These are phyloP conservation scores for Xanthoparmelia taractica DNA, from an alignment of 495 filamentous ascomycete genomes.

Conservation along the genomic window DNA sequence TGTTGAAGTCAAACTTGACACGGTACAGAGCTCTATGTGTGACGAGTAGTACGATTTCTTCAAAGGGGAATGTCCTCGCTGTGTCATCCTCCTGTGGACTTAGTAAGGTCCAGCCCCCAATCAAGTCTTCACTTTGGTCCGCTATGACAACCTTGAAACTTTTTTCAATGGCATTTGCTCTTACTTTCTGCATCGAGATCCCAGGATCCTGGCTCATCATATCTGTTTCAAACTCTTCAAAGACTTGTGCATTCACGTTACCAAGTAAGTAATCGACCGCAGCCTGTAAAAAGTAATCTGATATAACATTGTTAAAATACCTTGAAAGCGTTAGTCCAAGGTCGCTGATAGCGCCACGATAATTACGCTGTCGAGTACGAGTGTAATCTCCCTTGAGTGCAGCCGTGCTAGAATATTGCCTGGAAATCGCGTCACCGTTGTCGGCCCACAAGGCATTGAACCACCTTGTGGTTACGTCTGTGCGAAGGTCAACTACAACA, in stretches of 20 bases:
- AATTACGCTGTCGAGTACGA: constrained; percentile 79
- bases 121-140: constrained; percentile 71
- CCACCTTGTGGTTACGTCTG: constrained; percentile 70
- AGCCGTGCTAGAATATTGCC: constrained; percentile 75
- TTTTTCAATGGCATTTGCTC: constrained; percentile 82
- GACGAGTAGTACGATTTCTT: constrained; percentile 77
- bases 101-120: constrained; percentile 76
- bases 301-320: constrained; percentile 69
- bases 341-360: constrained; percentile 87
- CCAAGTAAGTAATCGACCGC: constrained; percentile 92
- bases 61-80: constrained; percentile 59
- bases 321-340: constrained; percentile 77
- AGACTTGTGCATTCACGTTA: constrained; percentile 71
- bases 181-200: constrained; percentile 70
- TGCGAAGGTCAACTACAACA: constrained; percentile 58
- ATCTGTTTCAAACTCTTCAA: constrained; percentile 82
- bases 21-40: constrained; percentile 79
- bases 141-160: constrained; percentile 76
- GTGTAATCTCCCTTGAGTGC: constrained; percentile 96
- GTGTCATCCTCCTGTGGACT: constrained; percentile 60
- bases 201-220: constrained; percentile 85
- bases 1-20: constrained; percentile 84
- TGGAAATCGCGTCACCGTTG: constrained; percentile 61
- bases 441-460: constrained; percentile 96
- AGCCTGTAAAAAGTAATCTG: constrained; percentile 87